Percentiles rank a stretch among this genome's conserved stretches.
Conservation (phyloP, 768 basidiomycete genomes). For the Agrocybe praecox region DNA sequence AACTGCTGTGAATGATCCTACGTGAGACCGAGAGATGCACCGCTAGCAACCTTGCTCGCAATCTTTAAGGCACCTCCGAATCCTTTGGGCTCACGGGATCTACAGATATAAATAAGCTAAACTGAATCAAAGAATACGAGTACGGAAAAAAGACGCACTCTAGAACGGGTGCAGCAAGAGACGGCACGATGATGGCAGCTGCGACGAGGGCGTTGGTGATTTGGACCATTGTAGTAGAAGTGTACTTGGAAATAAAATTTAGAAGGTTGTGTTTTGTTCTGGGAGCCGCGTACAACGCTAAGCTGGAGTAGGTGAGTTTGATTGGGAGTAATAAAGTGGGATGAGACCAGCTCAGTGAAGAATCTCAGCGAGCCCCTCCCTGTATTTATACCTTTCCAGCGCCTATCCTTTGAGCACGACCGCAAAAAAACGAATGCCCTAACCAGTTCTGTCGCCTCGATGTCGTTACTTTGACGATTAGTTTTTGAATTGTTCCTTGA, state of each 20-base stretch:
- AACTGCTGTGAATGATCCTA: not conserved
- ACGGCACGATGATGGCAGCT: conserved; percentile 4
- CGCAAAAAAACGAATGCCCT: no score
- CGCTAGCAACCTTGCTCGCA: not conserved
- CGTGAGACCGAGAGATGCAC: conserved; percentile 4
- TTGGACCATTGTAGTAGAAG: conserved; percentile 10
- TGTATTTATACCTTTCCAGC: not conserved
- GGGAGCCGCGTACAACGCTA: conserved; percentile 12
- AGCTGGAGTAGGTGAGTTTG: not conserved
- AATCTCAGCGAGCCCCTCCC: not conserved
- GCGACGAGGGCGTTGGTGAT: conserved; percentile 9
- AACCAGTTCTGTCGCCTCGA: no score
- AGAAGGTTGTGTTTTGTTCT: not conserved
- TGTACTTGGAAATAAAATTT: not conserved
- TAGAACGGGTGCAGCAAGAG: conserved; percentile 2
- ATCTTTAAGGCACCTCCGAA: not conserved
- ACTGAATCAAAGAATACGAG: no score
- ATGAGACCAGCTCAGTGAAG: conserved; percentile 13
- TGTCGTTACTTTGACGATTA: no score
- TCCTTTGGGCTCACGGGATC: conserved; percentile 1
- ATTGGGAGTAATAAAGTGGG: not conserved
- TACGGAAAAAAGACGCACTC: not conserved
- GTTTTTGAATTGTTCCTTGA: no score
- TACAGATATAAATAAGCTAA: not conserved
- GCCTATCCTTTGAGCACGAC: no score